These are phyloP conservation scores for Jamesozyma spencerorum DNA, from an alignment of 805 yeast species.

Conservation along the genomic window DNA sequence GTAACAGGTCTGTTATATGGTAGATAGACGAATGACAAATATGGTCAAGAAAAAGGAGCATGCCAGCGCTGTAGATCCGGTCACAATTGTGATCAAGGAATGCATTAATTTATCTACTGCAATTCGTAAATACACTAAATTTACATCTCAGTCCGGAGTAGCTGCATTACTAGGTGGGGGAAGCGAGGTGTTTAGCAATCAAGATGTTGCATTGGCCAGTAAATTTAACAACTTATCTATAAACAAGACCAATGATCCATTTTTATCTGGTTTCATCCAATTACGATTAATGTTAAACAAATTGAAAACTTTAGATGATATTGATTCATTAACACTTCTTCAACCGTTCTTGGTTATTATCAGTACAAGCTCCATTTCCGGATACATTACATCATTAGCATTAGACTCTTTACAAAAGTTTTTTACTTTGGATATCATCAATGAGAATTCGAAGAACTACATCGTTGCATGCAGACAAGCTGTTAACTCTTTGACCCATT, in stretches of 20 bases:
- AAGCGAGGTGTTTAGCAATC: constrained; percentile 40
- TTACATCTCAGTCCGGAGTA: constrained; percentile 56
- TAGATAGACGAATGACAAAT: no score
- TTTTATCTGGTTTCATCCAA: constrained; percentile 71
- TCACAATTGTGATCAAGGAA: constrained; percentile 78
- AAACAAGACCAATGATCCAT: constrained; percentile 40
- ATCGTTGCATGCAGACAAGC: constrained; percentile 42
- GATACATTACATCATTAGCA: constrained; percentile 75
- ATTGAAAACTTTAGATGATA: constrained; percentile 39
- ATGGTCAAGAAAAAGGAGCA: not conserved
- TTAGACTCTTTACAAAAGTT: constrained; percentile 67
- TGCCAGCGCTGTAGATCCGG: constrained; percentile 51
- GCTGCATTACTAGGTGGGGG: constrained; percentile 76
- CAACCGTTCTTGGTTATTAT: constrained; percentile 83
- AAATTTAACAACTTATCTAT: constrained; percentile 27
- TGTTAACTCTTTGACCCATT: constrained; percentile 67
- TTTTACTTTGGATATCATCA: constrained; percentile 59
- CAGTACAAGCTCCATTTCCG: constrained; percentile 77
- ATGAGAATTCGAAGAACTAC: constrained; percentile 47
- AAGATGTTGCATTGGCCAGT: constrained; percentile 33
- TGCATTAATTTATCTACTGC: constrained; percentile 79
- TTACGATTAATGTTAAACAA: constrained; percentile 62
- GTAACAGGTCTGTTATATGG: no score
- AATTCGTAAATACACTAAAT: constrained; percentile 78
- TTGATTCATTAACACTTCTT: constrained; percentile 64